Conservation (phyloP, 2,329 filamentous ascomycete species). For the Aureobasidium vineae region DNA sequence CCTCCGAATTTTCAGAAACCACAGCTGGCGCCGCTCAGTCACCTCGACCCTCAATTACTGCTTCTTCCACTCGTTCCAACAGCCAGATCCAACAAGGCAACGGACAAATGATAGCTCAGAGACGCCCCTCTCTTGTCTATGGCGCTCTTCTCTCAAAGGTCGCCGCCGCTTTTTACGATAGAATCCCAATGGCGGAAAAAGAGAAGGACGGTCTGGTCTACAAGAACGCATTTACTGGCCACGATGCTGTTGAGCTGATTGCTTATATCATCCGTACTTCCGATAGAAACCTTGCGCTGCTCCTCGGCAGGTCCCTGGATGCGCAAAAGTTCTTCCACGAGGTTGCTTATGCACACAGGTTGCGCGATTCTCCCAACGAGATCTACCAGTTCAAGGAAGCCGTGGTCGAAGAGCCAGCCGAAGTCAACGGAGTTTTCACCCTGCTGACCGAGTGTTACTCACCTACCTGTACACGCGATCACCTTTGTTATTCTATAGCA, state of each 20-base stretch:
- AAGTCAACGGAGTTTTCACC: constrained; percentile 95
- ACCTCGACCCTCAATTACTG: constrained; percentile 33
- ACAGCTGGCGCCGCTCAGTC: constrained; percentile 31
- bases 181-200: constrained; percentile 80
- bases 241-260: constrained; percentile 92
- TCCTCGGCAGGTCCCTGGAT: constrained; percentile 87
- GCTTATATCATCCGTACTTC: constrained; percentile 97
- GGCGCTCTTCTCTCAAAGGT: constrained; percentile 92
- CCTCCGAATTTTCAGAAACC: constrained; percentile 38
- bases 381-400: constrained; percentile 97
- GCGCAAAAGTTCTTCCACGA: constrained; percentile 99
- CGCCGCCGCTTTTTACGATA: constrained; percentile 85
- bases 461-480: constrained; percentile 91
- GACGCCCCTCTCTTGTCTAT: constrained; percentile 80
- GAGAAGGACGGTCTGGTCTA: constrained; percentile 97
- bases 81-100: constrained; percentile 36
- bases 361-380: constrained; percentile 90
- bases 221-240: constrained; percentile 94
- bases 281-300: constrained; percentile 86
- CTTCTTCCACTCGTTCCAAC: constrained; percentile 39
- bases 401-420: constrained; percentile 77
- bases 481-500: constrained; percentile 96
- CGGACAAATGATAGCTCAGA: constrained; percentile 57
- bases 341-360: constrained; percentile 93
- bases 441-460: constrained; percentile 97